Base-by-base conservation (phyloP, 1,284 basidiomycete genomes). In the Phellinidium pouzarii region DNA sequence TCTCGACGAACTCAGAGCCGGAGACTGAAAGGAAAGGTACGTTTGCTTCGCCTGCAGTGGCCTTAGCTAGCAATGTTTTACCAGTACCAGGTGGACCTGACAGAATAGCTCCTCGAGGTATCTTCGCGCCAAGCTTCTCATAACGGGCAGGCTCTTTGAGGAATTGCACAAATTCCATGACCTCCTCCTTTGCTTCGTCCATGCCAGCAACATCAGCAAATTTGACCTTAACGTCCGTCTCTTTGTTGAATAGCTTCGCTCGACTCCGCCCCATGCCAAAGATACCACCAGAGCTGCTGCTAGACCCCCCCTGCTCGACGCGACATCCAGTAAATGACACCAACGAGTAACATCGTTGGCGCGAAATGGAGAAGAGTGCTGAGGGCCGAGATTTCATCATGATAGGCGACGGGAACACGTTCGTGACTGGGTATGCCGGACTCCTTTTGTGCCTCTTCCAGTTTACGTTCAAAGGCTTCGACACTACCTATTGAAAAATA, bases 121-220 rank as follows among this genome's bases (percentile, higher is more conserved):
- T 99, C 76, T 98, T 99, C 58, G 95, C 96, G 58, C 96, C 95
- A 36, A 99, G 81, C 65, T 87, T 91, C 72, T 98, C 91, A 71
- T 98, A 99, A 68, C 89, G 89, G 43, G 82, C 73, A 5, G 95
- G 95, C 61, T 98, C 91, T 75, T 98, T 98, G 66, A 99, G 78
- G 76, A 99, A 99, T 64, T 94, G 95, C 67, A 99, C 96, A 65
- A 99, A 99, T 69, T 99, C 95, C 92, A 98, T 97, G 62, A 99
- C 96, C 74, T 99, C 95, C 74, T 95, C 91, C 76, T 99, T 99
- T 51, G 94, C 95, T 71, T 99, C 95, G 72, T 99, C 95, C 94
- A 98, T 98, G 43, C 95, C 95, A 25, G 95, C 95, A 20, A 99
- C 92, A 66, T 99, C 92, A 70, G 83, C 84, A 75, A 99, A 99